These are phyloP conservation scores for Curvularia sp. DNA, from an alignment of 2,329 filamentous ascomycete genomes.

Conservation along the genomic window DNA sequence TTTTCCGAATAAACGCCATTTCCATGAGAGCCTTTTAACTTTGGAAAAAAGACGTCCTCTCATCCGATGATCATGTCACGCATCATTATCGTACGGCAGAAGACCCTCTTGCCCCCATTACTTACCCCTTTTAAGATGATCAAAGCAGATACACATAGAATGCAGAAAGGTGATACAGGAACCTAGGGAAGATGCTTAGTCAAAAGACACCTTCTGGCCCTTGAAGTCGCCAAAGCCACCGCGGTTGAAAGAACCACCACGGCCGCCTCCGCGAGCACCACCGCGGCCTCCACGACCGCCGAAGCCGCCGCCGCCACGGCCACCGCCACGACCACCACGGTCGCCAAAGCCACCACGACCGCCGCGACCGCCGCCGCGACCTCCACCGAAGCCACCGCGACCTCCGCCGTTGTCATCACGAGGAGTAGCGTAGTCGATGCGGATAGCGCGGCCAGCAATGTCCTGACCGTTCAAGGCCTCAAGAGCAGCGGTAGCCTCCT, in stretches of 20 bases:
- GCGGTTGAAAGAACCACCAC: constrained; percentile 56
- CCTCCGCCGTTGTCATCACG: constrained; percentile 66
- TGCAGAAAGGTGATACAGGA: constrained; percentile 3
- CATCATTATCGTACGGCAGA: constrained; percentile 25
- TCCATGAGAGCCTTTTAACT: constrained; percentile 10
- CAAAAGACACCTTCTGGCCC: constrained; percentile 80
- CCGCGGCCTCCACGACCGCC: constrained; percentile 58
- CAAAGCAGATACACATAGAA: constrained; percentile 28
- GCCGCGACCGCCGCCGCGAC: constrained; percentile 54
- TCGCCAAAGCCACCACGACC: constrained; percentile 59
- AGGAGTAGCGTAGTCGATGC: constrained; percentile 81
- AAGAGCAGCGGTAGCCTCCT: constrained; percentile 80
- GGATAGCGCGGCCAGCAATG: constrained; percentile 74
- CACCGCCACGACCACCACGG: constrained; percentile 49
- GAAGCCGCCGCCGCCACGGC: constrained; percentile 58
- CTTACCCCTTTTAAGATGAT: constrained; percentile 35
- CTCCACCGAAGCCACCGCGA: constrained; percentile 55
- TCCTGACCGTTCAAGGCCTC: constrained; percentile 73
- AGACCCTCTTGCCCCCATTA: constrained; percentile 18
- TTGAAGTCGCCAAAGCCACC: constrained; percentile 71
- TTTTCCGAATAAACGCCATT: constrained; percentile 28
- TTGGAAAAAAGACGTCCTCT: background rate
- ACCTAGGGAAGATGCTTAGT: constrained; percentile 33
- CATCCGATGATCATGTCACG: constrained; percentile 22
- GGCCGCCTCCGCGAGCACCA: constrained; percentile 59